Evolutionary conservation across 805 yeast species (phyloP).

Genomic region (Kodamaea kakaduensis): DNA sequence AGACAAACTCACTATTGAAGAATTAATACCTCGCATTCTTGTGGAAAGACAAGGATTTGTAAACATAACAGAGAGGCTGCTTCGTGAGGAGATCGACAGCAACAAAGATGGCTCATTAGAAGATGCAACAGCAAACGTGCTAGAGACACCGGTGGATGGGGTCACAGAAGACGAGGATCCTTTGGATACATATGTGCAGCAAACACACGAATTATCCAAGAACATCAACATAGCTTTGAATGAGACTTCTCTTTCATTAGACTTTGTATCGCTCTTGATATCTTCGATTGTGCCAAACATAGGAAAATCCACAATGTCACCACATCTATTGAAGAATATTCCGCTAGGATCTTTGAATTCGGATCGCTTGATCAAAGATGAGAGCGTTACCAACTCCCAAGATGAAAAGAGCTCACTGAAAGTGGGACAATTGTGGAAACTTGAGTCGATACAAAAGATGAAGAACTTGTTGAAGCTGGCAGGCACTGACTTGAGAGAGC

Average conservation of each 20-base stretch:
- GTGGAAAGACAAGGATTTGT: conserved; percentile 58
- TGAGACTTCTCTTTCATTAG: conserved; percentile 84
- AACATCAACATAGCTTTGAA: conserved; percentile 68
- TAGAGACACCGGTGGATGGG: no score
- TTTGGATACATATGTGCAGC: conserved; percentile 41
- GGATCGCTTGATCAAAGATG: conserved; percentile 30
- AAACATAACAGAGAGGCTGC: conserved; percentile 52
- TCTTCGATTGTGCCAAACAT: conserved; percentile 82
- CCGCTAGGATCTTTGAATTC: conserved; percentile 71
- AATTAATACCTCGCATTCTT: conserved; percentile 56
- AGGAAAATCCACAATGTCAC: conserved; percentile 84
- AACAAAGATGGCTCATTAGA: conserved; percentile 5
- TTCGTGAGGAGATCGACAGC: conserved; percentile 43
- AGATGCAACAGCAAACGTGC: conserved; percentile 6
- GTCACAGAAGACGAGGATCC: conserved; percentile 17
- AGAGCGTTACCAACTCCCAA: conserved; percentile 16
- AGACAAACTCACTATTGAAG: conserved; percentile 45
- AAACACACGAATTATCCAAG: conserved; percentile 50
- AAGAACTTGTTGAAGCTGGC: conserved; percentile 49
- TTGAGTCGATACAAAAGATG: conserved; percentile 60
- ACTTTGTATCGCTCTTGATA: conserved; percentile 77
- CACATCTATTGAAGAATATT: conserved; percentile 67
- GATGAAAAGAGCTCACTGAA: conserved; percentile 27
- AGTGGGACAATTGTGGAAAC: conserved; percentile 80
- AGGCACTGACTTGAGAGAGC: conserved; percentile 47